Evolutionary conservation across 2,329 filamentous ascomycete genomes (phyloP).

Genomic region (Lithohypha guttulata): DNA sequence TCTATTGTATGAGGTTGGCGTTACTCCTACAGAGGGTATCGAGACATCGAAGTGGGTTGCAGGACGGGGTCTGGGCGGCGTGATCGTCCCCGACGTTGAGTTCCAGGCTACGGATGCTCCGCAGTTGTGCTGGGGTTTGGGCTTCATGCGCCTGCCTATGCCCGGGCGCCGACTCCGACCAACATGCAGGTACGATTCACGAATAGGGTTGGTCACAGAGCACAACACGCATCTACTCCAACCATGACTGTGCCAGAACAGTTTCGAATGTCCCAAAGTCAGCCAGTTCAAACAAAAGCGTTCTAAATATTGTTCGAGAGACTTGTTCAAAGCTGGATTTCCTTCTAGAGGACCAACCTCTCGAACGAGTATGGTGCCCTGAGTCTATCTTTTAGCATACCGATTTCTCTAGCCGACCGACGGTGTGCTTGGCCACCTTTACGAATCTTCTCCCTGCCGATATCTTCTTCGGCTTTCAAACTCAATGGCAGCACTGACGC

Average conservation of each 20-base stretch:
- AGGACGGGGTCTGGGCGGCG: too few species aligned
- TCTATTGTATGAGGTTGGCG: too few species aligned
- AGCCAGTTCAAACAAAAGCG: not conserved
- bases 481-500: conserved; percentile 41
- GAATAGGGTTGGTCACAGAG: not conserved
- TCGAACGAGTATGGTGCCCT: conserved; percentile 77
- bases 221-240: not conserved
- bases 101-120: too few species aligned
- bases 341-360: conserved; percentile 31
- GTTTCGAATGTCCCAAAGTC: not conserved
- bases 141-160: too few species aligned
- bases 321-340: not conserved
- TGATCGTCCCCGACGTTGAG: too few species aligned
- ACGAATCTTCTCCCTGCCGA: conserved; percentile 37
- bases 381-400: conserved; percentile 65
- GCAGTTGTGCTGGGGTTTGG: too few species aligned
- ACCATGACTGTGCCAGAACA: not conserved
- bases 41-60: too few species aligned
- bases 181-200: conserved; percentile 5
- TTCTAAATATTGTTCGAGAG: not conserved
- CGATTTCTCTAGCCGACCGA: conserved; percentile 62
- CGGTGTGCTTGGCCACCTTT: conserved; percentile 58
- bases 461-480: conserved; percentile 46
- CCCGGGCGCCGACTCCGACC: too few species aligned
- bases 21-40: too few species aligned